phyloP scores from a whole-genome alignment of 2,329 filamentous ascomycete species.

The Tolypocladium cylindrosporum region DNA sequence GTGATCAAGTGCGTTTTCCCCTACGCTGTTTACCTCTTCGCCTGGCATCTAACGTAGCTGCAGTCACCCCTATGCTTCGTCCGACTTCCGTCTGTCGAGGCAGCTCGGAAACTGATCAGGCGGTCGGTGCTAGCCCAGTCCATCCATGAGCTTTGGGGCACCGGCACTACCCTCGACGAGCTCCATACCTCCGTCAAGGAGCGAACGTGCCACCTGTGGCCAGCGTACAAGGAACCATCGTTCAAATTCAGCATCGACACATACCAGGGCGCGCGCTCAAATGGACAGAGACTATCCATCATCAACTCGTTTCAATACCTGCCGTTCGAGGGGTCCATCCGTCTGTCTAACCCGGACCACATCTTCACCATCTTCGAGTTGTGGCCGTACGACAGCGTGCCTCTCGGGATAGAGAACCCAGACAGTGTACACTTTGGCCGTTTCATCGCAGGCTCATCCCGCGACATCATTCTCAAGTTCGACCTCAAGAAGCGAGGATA shows the following conservation, averaged over 20 bases:
- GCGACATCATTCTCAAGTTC: conserved; percentile 61
- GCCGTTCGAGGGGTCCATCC: conserved; percentile 66
- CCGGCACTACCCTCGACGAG: conserved; percentile 53
- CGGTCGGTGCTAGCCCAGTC: conserved; percentile 75
- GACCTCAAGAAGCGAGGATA: conserved; percentile 90
- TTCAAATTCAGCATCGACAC: conserved; percentile 81
- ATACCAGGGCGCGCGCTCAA: conserved; percentile 65
- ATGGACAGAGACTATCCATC: conserved; percentile 54
- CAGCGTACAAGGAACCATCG: conserved; percentile 48
- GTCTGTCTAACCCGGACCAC: conserved; percentile 62
- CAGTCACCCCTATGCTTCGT: conserved; percentile 85
- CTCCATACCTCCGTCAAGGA: conserved; percentile 57
- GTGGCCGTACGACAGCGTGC: conserved; percentile 50
- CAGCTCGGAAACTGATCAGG: conserved; percentile 56
- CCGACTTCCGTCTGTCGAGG: conserved; percentile 51
- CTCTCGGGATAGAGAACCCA: conserved; percentile 40
- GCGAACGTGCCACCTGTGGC: conserved; percentile 56
- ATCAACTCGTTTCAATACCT: conserved; percentile 79
- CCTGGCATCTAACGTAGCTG: conserved; percentile 7
- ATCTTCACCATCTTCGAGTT: conserved; percentile 78
- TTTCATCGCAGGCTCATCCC: conserved; percentile 53
- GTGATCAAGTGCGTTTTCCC: conserved; percentile 50
- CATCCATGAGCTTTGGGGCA: conserved; percentile 85
- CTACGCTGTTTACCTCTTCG: conserved; percentile 1
- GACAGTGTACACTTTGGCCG: conserved; percentile 61